Base-by-base conservation (phyloP, 148 eudicot species). In the Spergularia bocconei region DNA sequence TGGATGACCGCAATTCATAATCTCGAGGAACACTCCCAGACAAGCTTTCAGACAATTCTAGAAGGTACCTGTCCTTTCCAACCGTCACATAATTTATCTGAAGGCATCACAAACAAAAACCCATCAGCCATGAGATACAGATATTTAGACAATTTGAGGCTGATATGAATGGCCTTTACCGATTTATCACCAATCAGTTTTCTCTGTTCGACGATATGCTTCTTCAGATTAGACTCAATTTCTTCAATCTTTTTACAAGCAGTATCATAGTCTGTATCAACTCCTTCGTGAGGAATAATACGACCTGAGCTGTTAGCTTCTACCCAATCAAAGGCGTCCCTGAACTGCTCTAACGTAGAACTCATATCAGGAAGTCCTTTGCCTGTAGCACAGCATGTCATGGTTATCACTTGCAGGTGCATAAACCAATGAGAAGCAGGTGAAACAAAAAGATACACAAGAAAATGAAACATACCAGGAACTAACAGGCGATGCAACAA, bases 301-400 rank as follows among this genome's bases (percentile, higher is more conserved):
- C 98, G 99, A 51, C 99, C 99, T 33, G 98, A 87, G 73, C 74
- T 84, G 78, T 84, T 86, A 81, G 99, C 99, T 72, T 96, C 97
- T 65, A 77, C 87, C 99, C 99, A 96, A 81, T 92, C 97, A 76
- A 96, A 96, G 61, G 90, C 97, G 76, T 91, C 88, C 83, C 84
- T 89, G 77, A 96, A 96, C 80, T 91, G 84, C 79, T 85, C 81
- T 52, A 92, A 54, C 78, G 83, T 81, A 63, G 91, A 81, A 79
- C 80, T 55, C 69, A 88, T 71, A 72, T 89, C 92, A 67, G 97
- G 91, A 83, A 88, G 86, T 77, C 92, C 93, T 82, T 86, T 79
- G 61, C 93, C 99, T 96, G 88, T 83, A 85, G 7, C 48, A 76
- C 63, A 67, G 20, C 76, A 70, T 17, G 29, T 74, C 47, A 70